A percentile compares a stretch with the other conserved stretches of the same genome.
Evolutionary conservation across 2,329 filamentous ascomycete genomes (phyloP).

Genomic region (Aureobasidium sp.): DNA sequence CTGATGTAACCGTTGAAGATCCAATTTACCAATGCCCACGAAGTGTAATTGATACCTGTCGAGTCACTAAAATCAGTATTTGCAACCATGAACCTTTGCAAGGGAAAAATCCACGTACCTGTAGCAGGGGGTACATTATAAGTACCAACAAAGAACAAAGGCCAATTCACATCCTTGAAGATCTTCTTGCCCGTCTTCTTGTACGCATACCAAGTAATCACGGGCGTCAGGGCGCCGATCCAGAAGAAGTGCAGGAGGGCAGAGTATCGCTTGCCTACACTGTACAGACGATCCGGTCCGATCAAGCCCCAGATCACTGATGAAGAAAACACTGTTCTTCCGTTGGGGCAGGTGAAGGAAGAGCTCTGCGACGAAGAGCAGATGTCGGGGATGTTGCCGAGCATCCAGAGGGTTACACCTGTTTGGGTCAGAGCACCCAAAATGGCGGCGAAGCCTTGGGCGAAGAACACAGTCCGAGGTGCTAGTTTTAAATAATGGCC

Average conservation of each 20-base stretch:
- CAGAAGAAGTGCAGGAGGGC: conserved; percentile 46
- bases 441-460: conserved; percentile 68
- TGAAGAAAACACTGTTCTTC: conserved; percentile 82
- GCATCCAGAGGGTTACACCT: conserved; percentile 85
- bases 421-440: conserved; percentile 78
- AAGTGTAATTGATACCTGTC: conserved; percentile 74
- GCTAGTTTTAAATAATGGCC: conserved; percentile 86
- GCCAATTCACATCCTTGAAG: conserved; percentile 32
- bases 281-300: conserved; percentile 44
- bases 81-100: neutral
- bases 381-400: conserved; percentile 65
- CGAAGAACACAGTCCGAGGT: conserved; percentile 65
- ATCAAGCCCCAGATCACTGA: conserved; percentile 71
- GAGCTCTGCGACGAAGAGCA: conserved; percentile 77
- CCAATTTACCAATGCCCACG: conserved; percentile 84
- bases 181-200: conserved; percentile 29
- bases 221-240: conserved; percentile 40
- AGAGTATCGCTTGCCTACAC: conserved; percentile 41
- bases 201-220: conserved; percentile 38
- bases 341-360: conserved; percentile 81
- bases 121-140: conserved; percentile 60
- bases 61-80: neutral
- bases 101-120: neutral
- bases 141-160: conserved; percentile 75
- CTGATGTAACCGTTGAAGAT: conserved; percentile 72